phyloP scores from a whole-genome alignment of 2,329 filamentous ascomycete genomes.

The Biscogniauxia marginata region DNA sequence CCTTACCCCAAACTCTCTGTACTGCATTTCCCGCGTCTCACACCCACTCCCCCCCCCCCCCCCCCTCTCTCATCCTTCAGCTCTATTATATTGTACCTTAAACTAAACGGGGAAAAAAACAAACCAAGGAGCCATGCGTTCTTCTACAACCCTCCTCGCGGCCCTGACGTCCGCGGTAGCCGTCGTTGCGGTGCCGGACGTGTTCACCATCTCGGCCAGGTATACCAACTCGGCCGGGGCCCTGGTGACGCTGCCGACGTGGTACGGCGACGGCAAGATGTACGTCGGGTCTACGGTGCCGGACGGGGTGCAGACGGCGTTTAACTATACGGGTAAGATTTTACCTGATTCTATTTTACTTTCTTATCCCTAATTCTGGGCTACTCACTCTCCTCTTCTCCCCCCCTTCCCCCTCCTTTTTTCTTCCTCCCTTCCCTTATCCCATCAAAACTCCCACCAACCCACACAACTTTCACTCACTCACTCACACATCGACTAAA shows the following conservation, averaged over 20 bases:
- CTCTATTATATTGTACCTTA: too few species aligned
- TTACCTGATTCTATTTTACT: background rate
- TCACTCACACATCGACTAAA: background rate
- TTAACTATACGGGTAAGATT: conserved; percentile 16
- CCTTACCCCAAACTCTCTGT: too few species aligned
- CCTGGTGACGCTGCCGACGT: conserved; percentile 5
- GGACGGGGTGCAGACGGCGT: conserved; percentile 9
- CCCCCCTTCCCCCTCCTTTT: background rate
- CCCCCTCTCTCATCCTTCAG: too few species aligned
- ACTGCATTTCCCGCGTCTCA: too few species aligned
- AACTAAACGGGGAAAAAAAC: too few species aligned
- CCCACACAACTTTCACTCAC: too few species aligned
- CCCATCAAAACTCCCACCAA: background rate
- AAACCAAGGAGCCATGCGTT: too few species aligned
- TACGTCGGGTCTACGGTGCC: conserved; percentile 16
- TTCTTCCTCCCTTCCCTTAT: background rate
- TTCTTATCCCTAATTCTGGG: background rate
- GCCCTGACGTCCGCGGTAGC: background rate
- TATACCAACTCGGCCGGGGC: conserved; percentile 5
- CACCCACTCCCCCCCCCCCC: too few species aligned
- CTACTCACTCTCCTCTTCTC: background rate
- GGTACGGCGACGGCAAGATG: conserved; percentile 17
- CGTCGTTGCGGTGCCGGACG: background rate
- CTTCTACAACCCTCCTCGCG: background rate
- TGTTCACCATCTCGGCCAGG: conserved; percentile 6